phyloP scores from a whole-genome alignment of 805 yeast species.

The Myxozyma udenii region DNA sequence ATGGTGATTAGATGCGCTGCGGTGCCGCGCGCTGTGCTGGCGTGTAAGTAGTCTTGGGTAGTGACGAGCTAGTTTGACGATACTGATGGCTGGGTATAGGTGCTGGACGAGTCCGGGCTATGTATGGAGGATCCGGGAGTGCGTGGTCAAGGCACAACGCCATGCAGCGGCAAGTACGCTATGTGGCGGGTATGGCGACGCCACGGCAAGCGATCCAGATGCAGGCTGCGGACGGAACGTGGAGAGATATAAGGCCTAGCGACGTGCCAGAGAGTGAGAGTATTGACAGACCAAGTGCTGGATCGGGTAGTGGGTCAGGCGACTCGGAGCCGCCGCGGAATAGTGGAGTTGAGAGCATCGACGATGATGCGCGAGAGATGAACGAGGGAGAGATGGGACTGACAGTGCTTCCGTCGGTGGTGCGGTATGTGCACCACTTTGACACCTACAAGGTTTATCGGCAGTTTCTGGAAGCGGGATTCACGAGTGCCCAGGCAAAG shows the following conservation, averaged over 20 bases:
- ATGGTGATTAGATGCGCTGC: no score
- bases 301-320: no score
- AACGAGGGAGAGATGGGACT: conserved; percentile 9
- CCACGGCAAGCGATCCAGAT: conserved; percentile 4
- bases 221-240: conserved; percentile 15
- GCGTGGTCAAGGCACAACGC: no score
- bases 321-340: no score
- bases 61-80: no score
- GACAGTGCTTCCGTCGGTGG: conserved; percentile 6
- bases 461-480: conserved; percentile 55
- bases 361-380: no score
- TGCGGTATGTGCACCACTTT: conserved; percentile 39
- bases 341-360: no score
- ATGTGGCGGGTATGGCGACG: background rate
- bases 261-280: no score
- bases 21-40: no score
- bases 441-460: conserved; percentile 63
- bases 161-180: background rate
- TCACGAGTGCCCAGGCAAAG: conserved; percentile 59
- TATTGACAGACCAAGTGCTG: no score
- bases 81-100: no score
- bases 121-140: background rate
- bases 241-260: conserved; percentile 14
- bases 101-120: background rate
- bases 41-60: no score